Evolutionary conservation across 1,139 yeast species (phyloP).

Genomic region (Yamadazyma siamensis): DNA sequence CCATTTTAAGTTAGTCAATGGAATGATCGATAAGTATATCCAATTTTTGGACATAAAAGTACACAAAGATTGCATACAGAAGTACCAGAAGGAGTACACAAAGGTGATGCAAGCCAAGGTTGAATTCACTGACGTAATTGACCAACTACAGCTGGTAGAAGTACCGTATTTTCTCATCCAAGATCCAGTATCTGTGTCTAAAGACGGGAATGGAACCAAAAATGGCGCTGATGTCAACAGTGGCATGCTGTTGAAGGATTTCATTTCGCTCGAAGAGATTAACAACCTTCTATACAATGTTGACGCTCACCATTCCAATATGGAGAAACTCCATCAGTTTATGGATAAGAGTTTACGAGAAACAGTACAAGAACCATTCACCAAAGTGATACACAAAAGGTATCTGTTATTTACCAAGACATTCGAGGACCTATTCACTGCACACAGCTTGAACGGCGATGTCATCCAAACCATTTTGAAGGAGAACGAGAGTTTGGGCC

Average conservation of each 20-base stretch:
- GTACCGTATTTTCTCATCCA: slow-evolving; percentile 27
- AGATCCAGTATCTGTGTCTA: neutral
- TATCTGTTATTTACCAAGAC: slow-evolving; percentile 17
- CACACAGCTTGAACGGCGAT: slow-evolving; percentile 10
- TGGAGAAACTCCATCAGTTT: slow-evolving; percentile 20
- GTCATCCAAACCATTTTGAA: slow-evolving; percentile 20
- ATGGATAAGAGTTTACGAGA: slow-evolving; percentile 18
- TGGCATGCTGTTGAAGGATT: slow-evolving; percentile 21
- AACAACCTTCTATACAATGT: slow-evolving; percentile 24
- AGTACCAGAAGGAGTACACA: slow-evolving; percentile 12
- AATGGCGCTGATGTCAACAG: slow-evolving; percentile 2
- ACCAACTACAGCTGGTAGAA: slow-evolving; percentile 19
- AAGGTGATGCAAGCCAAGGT: slow-evolving; percentile 20
- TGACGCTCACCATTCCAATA: slow-evolving; percentile 25
- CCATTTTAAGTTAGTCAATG: slow-evolving; percentile 16
- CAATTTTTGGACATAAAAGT: slow-evolving; percentile 11
- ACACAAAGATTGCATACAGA: slow-evolving; percentile 10
- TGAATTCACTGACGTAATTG: slow-evolving; percentile 24
- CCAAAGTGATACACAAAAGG: slow-evolving; percentile 13
- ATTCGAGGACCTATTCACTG: slow-evolving; percentile 21
- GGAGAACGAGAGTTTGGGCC: slow-evolving; percentile 55
- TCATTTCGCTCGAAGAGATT: slow-evolving; percentile 36
- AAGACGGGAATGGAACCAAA: neutral
- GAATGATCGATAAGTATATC: slow-evolving; percentile 10
- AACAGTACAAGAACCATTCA: slow-evolving; percentile 15